Conservation (phyloP, 78 protist genomes). For the Polysphondylium violaceum region DNA sequence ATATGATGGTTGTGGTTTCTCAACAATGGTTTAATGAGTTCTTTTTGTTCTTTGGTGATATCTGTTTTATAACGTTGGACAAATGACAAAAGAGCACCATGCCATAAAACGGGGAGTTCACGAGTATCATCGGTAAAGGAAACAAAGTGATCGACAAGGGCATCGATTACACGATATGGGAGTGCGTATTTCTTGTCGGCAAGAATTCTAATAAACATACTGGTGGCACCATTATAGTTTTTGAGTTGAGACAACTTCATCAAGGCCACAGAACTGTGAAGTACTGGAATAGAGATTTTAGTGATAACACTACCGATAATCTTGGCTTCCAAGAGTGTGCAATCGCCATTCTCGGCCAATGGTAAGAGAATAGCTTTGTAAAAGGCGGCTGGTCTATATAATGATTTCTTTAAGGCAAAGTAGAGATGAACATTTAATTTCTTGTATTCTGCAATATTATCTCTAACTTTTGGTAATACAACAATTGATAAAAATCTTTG, state of each 20-base stretch:
- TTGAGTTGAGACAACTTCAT: slow-evolving; percentile 75
- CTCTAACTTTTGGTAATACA: slow-evolving; percentile 93
- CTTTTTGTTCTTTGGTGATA: slow-evolving; percentile 90
- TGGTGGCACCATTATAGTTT: slow-evolving; percentile 66
- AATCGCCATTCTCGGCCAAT: slow-evolving; percentile 88
- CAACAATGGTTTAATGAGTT: slow-evolving; percentile 68
- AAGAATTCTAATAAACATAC: slow-evolving; percentile 86
- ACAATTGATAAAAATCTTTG: slow-evolving; percentile 95
- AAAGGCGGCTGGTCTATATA: slow-evolving; percentile 97
- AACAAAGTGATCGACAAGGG: slow-evolving; percentile 87
- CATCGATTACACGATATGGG: slow-evolving; percentile 93
- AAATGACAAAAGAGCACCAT: slow-evolving; percentile 89
- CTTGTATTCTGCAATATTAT: slow-evolving; percentile 85
- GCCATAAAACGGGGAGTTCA: slow-evolving; percentile 96
- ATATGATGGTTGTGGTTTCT: slow-evolving; percentile 89
- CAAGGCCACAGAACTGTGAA: slow-evolving; percentile 91
- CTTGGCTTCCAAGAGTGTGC: slow-evolving; percentile 86
- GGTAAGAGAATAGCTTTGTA: slow-evolving; percentile 97
- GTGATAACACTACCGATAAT: slow-evolving; percentile 83
- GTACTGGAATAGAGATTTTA: slow-evolving; percentile 88
- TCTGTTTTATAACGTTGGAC: slow-evolving; percentile 93
- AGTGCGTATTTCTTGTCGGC: slow-evolving; percentile 95
- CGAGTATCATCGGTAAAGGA: slow-evolving; percentile 19
- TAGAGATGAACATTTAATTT: slow-evolving; percentile 95
- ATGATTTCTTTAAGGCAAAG: slow-evolving; percentile 89